phyloP scores from a whole-genome alignment of 192 early-diverging fungal genomes.

The Funneliformis mosseae region DNA sequence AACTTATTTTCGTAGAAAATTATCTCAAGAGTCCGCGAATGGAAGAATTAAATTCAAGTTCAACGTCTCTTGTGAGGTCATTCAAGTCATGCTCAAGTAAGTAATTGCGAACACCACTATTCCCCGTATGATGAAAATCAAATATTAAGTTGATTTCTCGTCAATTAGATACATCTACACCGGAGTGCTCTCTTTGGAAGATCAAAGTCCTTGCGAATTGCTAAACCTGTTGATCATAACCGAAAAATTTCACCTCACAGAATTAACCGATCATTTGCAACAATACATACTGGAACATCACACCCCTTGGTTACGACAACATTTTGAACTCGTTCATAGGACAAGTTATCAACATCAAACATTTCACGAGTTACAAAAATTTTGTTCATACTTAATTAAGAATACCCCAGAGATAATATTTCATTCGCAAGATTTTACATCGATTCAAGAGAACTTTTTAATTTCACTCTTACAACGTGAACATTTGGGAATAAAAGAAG shows the following conservation, averaged over 20 bases:
- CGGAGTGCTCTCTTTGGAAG: not conserved
- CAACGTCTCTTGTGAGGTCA: not conserved
- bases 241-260: conserved; percentile 10
- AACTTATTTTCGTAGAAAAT: conserved; percentile 2
- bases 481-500: conserved; percentile 27
- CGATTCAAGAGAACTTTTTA: conserved; percentile 17
- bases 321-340: conserved; percentile 13
- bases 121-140: no score
- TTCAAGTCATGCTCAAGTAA: conserved; percentile 12
- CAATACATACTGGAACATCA: conserved; percentile 8
- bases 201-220: not conserved
- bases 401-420: conserved; percentile 10
- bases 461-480: conserved; percentile 12
- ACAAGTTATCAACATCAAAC: not conserved
- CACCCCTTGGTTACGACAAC: not conserved
- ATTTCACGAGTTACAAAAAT: conserved; percentile 10
- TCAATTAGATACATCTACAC: conserved; percentile 23
- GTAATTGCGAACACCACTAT: no score
- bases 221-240: not conserved
- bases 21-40: not conserved
- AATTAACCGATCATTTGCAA: conserved; percentile 20
- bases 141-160: not conserved
- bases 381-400: not conserved
- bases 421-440: conserved; percentile 18
- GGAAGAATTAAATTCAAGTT: not conserved